Conservation (phyloP, 495 filamentous ascomycete species). For the Podospora anserina region DNA sequence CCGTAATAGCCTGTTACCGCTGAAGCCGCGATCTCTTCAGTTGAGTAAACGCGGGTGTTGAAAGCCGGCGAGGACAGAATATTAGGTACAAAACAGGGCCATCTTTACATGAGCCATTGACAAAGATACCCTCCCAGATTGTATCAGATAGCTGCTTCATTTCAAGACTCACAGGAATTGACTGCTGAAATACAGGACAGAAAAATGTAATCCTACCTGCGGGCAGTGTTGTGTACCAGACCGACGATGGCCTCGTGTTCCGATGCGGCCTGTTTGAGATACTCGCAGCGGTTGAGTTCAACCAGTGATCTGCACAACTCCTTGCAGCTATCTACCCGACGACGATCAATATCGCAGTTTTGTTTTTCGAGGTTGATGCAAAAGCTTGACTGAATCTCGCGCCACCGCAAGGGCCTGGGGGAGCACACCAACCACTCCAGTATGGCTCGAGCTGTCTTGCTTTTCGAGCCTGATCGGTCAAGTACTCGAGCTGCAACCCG, state of each 20-base stretch:
- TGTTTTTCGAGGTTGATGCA: conserved; percentile 1
- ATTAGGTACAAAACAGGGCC: conserved; percentile 1
- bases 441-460: not conserved
- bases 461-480: not conserved
- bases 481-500: conserved; percentile 10
- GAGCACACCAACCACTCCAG: conserved; percentile 6
- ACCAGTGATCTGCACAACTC: conserved; percentile 1
- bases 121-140: not conserved
- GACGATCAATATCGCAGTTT: not conserved
- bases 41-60: not conserved
- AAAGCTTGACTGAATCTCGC: conserved; percentile 9
- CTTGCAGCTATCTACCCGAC: not conserved
- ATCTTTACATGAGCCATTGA: not conserved
- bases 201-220: not conserved
- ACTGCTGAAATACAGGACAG: not conserved
- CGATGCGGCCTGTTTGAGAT: not conserved
- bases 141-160: not conserved
- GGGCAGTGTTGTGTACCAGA: conserved; percentile 4
- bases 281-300: not conserved
- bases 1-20: conserved; percentile 1
- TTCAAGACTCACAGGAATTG: not conserved
- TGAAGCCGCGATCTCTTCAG: not conserved
- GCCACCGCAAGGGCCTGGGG: conserved; percentile 5
- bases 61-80: not conserved
- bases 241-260: not conserved